Evolutionary conservation across 192 early-diverging fungal species (phyloP).

Genomic region (Umbelopsis sp.): DNA sequence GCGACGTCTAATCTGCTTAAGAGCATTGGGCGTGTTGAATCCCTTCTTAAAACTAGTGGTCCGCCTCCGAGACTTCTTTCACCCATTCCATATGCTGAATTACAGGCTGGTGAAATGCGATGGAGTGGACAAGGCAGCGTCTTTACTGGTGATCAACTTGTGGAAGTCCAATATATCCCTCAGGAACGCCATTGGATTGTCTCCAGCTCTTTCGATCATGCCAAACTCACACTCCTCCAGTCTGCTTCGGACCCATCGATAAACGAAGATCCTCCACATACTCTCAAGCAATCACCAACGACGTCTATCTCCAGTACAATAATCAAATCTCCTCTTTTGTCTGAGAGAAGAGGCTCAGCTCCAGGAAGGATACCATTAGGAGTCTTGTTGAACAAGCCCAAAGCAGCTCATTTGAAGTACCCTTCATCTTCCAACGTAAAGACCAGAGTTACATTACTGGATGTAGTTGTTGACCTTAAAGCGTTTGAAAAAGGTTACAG

Average conservation of each 20-base stretch:
- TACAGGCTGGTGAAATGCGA: conserved; percentile 29
- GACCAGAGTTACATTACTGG: conserved; percentile 22
- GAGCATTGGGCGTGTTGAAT: conserved; percentile 44
- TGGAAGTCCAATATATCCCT: conserved; percentile 19
- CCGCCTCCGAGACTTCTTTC: conserved; percentile 37
- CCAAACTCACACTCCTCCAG: background rate
- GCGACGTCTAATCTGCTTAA: conserved; percentile 42
- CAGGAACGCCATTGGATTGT: background rate
- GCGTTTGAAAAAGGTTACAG: conserved; percentile 43
- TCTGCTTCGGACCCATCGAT: background rate
- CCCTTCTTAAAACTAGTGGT: conserved; percentile 43
- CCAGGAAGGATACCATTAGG: conserved; percentile 5
- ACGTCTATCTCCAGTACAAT: background rate
- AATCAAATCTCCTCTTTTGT: background rate
- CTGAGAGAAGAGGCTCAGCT: conserved; percentile 19
- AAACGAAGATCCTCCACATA: conserved; percentile 7
- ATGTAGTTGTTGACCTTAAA: conserved; percentile 39
- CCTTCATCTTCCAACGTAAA: background rate
- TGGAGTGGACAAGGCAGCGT: background rate
- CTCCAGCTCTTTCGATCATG: background rate
- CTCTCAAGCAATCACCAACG: background rate
- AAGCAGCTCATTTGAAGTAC: background rate
- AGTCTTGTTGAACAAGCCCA: background rate
- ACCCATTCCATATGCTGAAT: conserved; percentile 32
- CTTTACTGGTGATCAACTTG: background rate